Evolutionary conservation across 2,329 filamentous ascomycete species (phyloP), one percentile per base, ranked within the genome.

Genomic region (Cercospora citrullina): DNA sequence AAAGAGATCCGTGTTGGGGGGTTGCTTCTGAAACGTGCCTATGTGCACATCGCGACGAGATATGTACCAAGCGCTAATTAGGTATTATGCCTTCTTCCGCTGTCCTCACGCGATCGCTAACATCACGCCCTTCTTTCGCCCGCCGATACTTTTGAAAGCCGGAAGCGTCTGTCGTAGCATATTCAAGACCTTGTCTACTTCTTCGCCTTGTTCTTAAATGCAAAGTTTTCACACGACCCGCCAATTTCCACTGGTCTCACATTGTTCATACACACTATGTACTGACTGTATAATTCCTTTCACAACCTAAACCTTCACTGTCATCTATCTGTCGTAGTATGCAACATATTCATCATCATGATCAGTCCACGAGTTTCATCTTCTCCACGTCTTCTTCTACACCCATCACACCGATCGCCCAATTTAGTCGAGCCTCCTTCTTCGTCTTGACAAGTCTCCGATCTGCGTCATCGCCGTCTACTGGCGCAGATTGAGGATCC

Each of bases 391-490:
- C 92, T 66, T 90, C 87, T 75, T 96, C 91, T n/a, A 92, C 85
- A 2, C 88, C 89, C 69, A 96, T 80, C 66, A 97, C 76, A 0
- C 94, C 94, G 77, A 96, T 85, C 1, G 92, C 93, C 81, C 91
- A 93, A 73, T 90, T 88, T 3, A 90, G 84, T 72, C 88, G 84
- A 73, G 91, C 87, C 8, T 84, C 84, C 71, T 86, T 85, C 58
- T 86, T 86, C n/a, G 90, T 81, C 23, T 89, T 85, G 10, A 94
- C 77, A 72, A 85, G 84, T 63, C 83, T 78, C n/a, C 85, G 79
- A 73, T 87, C 83, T 16, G 76, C 64, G 7, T 75, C 74, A 26
- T 77, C 74, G 55, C 68, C 69, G 30, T 70, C 71, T 16, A 71
- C 69, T 18, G 76, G 73, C 58, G 66, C 67, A n/a, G 64, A 65